These are phyloP conservation scores for Trametes sanguinea DNA, from an alignment of 768 basidiomycete genomes.

Conservation along the genomic window DNA sequence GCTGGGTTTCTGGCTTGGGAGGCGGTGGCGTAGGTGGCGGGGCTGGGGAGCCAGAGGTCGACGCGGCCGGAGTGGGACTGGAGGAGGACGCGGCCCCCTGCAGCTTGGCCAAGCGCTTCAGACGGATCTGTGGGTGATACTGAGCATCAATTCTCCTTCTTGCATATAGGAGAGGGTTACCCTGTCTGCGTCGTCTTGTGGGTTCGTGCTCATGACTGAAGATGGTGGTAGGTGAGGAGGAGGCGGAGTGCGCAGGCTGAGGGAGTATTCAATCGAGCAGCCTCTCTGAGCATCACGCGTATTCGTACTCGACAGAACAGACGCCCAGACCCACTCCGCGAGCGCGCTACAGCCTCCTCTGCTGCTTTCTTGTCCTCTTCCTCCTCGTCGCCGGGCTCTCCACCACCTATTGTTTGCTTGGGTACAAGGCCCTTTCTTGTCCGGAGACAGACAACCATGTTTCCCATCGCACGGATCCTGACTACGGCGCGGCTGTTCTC, in stretches of 20 bases:
- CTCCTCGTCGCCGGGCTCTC: not conserved
- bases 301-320: not conserved
- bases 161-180: slow-evolving; percentile 39
- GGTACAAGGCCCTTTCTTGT: no score
- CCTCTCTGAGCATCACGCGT: not conserved
- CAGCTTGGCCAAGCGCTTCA: slow-evolving; percentile 88
- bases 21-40: slow-evolving; percentile 32
- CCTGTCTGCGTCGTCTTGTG: slow-evolving; percentile 80
- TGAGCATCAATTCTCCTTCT: not conserved
- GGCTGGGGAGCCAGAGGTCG: slow-evolving; percentile 39
- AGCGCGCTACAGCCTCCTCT: not conserved
- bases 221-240: not conserved
- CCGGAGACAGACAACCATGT: slow-evolving; percentile 26
- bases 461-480: slow-evolving; percentile 27
- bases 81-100: slow-evolving; percentile 47
- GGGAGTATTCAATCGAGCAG: not conserved
- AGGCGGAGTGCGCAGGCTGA: not conserved
- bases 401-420: no score
- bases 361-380: not conserved
- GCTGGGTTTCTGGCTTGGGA: slow-evolving; percentile 31
- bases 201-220: slow-evolving; percentile 36
- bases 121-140: slow-evolving; percentile 64
- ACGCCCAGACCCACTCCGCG: slow-evolving; percentile 8
- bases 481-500: slow-evolving; percentile 50
- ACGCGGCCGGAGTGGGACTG: slow-evolving; percentile 39